Conservation (phyloP, 768 basidiomycete species). For the Daedaleopsis nitida region DNA sequence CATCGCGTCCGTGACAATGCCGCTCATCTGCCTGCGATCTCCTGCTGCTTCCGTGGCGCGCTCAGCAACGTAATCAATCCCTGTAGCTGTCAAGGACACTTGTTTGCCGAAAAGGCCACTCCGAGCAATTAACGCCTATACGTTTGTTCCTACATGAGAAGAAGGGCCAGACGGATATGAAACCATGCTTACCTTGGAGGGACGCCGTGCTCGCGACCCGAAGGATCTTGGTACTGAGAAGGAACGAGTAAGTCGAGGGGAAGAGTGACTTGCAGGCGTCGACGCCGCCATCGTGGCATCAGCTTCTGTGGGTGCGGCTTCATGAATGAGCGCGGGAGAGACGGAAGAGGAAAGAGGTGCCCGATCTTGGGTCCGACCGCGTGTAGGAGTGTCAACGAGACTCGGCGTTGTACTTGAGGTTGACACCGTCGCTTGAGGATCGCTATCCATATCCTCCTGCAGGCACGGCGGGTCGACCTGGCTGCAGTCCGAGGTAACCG, state of each 20-base stretch:
- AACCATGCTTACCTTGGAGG: neutral
- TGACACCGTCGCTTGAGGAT: no score
- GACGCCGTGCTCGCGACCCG: neutral
- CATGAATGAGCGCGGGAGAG: neutral
- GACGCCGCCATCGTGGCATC: neutral
- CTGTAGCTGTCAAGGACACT: neutral
- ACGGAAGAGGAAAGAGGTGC: neutral
- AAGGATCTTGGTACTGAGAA: neutral
- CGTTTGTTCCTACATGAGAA: neutral
- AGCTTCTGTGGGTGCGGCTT: neutral
- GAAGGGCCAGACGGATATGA: neutral
- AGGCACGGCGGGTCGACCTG: neutral
- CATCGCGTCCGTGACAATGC: neutral
- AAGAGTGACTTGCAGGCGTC: neutral
- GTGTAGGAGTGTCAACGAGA: neutral
- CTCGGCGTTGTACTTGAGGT: no score
- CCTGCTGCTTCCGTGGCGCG: no score
- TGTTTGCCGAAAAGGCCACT: neutral
- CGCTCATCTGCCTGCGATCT: neutral
- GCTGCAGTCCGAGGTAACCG: neutral
- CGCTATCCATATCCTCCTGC: no score
- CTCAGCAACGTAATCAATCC: neutral
- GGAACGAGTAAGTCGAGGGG: neutral
- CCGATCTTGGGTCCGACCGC: neutral
- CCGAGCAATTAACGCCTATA: neutral